Evolutionary conservation across 2,329 filamentous ascomycete genomes (phyloP).

Genomic region (Trichoderma sp.): DNA sequence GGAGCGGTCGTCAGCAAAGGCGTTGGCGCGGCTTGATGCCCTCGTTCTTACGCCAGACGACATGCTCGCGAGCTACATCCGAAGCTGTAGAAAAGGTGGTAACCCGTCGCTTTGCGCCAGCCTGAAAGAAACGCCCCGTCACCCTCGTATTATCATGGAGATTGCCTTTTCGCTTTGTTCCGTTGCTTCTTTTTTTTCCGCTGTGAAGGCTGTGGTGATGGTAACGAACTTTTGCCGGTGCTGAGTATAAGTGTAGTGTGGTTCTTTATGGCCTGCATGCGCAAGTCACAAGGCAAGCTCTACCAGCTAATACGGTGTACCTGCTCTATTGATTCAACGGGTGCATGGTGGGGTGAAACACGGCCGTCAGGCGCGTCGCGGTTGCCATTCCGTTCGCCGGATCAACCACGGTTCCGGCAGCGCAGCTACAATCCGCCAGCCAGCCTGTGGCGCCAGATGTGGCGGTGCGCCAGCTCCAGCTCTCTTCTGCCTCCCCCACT

Average conservation of each 20-base stretch:
- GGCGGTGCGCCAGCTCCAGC: conserved; percentile 4
- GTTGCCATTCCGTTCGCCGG: conserved; percentile 6
- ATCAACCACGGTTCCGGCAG: conserved; percentile 12
- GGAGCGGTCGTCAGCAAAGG: conserved; percentile 34
- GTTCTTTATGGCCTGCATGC: neutral
- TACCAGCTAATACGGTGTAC: neutral
- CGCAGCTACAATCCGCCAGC: too few species aligned
- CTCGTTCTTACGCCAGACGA: conserved; percentile 39
- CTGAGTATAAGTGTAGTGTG: neutral
- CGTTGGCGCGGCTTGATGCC: conserved; percentile 46
- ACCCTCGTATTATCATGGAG: neutral
- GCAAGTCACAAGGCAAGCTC: neutral
- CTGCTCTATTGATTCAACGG: neutral
- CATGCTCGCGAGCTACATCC: conserved; percentile 41
- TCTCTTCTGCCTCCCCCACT: conserved; percentile 3
- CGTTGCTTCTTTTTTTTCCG: neutral
- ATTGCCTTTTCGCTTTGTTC: neutral
- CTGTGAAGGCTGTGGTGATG: neutral
- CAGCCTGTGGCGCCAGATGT: conserved; percentile 3
- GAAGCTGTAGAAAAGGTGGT: conserved; percentile 20
- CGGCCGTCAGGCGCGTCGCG: conserved; percentile 15
- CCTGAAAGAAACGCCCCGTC: neutral
- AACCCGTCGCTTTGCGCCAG: neutral
- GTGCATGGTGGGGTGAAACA: conserved; percentile 16
- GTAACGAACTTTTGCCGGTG: neutral